Evolutionary conservation across 169 alveolate species (phyloP).

Genomic region (Plasmodium vinckei): DNA sequence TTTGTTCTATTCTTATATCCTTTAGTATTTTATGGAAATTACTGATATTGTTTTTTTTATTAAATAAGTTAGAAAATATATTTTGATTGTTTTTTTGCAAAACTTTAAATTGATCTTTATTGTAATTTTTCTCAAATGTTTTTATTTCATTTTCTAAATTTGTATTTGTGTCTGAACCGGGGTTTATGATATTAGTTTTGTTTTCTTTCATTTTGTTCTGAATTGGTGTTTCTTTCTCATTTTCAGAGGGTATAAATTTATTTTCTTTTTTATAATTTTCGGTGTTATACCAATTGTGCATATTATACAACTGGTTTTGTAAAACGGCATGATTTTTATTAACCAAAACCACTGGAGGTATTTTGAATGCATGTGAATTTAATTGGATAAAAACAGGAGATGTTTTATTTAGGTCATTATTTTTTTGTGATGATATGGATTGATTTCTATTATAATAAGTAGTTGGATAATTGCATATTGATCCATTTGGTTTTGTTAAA

Average conservation of each 20-base stretch:
- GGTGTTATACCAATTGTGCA: conserved; percentile 49
- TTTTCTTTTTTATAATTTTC: conserved; percentile 24
- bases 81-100: conserved; percentile 27
- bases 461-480: conserved; percentile 56
- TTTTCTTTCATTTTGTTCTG: neutral
- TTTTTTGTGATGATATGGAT: conserved; percentile 21
- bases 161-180: neutral
- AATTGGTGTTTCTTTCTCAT: neutral
- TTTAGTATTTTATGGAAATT: conserved; percentile 21
- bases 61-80: conserved; percentile 40
- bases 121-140: conserved; percentile 34
- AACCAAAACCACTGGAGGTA: conserved; percentile 56
- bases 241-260: neutral
- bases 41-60: conserved; percentile 21
- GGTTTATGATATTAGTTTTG: neutral
- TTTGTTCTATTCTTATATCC: conserved; percentile 26
- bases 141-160: neutral
- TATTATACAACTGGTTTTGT: conserved; percentile 33
- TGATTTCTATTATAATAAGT: conserved; percentile 33
- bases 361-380: conserved; percentile 22
- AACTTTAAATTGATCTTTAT: conserved; percentile 18
- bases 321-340: conserved; percentile 52
- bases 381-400: conserved; percentile 37
- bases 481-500: conserved; percentile 64
- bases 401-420: conserved; percentile 2